These are phyloP conservation scores for Colletotrichum sp. DNA, from an alignment of 2,329 filamentous ascomycete species.

Conservation along the genomic window DNA sequence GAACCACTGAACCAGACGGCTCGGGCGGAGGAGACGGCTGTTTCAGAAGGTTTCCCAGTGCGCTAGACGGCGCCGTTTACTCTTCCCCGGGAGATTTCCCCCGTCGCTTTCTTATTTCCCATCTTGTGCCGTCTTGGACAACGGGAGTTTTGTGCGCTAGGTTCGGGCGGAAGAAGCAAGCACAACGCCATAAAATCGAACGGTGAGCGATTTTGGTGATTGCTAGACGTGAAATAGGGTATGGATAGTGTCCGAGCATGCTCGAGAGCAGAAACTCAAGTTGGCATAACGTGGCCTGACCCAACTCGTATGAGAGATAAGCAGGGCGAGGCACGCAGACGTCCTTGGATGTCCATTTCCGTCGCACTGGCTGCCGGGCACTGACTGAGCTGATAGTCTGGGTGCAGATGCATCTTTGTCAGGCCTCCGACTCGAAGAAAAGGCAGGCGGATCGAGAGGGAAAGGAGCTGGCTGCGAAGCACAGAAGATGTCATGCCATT, in stretches of 20 bases:
- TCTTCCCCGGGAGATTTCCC: neutral
- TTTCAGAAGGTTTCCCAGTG: slow-evolving; percentile 11
- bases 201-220: neutral
- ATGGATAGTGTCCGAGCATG: neutral
- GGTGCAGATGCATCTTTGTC: neutral
- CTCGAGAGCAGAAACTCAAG: neutral
- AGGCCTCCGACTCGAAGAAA: neutral
- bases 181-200: neutral
- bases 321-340: neutral
- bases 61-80: neutral
- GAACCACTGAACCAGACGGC: neutral
- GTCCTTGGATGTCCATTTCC: neutral
- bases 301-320: neutral
- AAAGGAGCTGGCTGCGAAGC: neutral
- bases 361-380: neutral
- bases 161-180: neutral
- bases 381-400: neutral
- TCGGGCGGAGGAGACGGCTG: neutral
- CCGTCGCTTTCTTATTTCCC: neutral
- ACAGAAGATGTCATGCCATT: neutral
- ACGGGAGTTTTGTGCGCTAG: neutral
- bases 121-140: neutral
- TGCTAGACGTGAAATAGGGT: neutral
- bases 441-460: neutral
- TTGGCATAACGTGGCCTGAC: neutral